Base-by-base conservation (phyloP, 1,284 basidiomycete genomes). In the Pascua guehoae region DNA sequence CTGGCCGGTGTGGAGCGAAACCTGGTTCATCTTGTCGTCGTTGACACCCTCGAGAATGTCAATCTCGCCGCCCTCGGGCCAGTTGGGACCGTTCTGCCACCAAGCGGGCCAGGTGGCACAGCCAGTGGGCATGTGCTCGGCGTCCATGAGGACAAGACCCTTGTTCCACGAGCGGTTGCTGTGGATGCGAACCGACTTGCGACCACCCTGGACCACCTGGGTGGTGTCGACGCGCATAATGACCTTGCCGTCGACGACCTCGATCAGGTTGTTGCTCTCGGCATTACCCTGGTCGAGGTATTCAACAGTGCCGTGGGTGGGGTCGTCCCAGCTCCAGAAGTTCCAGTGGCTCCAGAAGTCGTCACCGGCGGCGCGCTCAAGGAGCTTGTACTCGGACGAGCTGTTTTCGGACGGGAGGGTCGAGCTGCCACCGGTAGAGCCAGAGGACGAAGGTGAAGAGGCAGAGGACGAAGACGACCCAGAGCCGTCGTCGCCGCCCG, bases 71-170 rank as follows among this genome's bases (percentile, higher is more conserved):
- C 79, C 79, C 36, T 71, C 60, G 7, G 81, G 82, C 81, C 82
- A 83, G 69, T 81, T 77, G 56, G 71, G 77, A 36, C 73, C 78
- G 68, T 75, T 77, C 56, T 65, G 68, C 78, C 78, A 78, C 70
- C 73, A 79, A 4, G 76, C 76, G 14, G 75, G 74, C 73, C 91
- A 93, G 10, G 86, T 87, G 42, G 86, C 91, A 74, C 91, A 94
- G 8, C 91, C 91, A 2, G 86, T 86, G 2, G 91, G 91, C 87
- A 93, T 91, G 75, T 94, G 91, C n/a, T 85, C 80, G 14, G 89
- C 83, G 72, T 93, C 89, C 80, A 92, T 82, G 56, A 92, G 81
- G 60, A 91, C 79, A 45, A 91, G 79, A 11, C 84, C 88, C 43
- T 67, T 81, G 45, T 71, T 85, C 70, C 84, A 88, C 2, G 78